A percentile compares a stretch with the other conserved stretches of the same genome.
phyloP scores from a whole-genome alignment of 208 protist species.

The Trypanosoma theileri region DNA sequence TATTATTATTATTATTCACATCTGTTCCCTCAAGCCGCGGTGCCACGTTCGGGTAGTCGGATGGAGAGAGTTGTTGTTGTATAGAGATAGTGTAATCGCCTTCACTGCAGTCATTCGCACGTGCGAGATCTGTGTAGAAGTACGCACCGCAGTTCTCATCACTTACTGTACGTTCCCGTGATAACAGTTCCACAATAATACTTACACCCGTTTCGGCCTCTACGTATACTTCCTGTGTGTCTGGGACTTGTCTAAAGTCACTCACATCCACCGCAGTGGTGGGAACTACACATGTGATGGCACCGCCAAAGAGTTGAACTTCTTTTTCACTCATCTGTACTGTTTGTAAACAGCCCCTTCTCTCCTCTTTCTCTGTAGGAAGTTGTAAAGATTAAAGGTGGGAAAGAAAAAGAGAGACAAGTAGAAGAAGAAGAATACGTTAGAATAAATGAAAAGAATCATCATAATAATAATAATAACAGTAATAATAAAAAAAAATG shows the following conservation, averaged over 20 bases:
- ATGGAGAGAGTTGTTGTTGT: slow-evolving; percentile 20
- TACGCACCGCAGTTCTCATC: slow-evolving; percentile 51
- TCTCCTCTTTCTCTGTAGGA: too few relatives aligned
- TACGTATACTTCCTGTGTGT: slow-evolving; percentile 75
- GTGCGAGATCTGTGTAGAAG: slow-evolving; percentile 69
- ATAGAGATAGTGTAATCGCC: slow-evolving; percentile 5
- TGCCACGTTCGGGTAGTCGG: slow-evolving; percentile 42
- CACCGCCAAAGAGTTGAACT: slow-evolving; percentile 69
- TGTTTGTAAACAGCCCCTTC: neutral
- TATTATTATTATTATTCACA: neutral
- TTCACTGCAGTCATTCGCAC: slow-evolving; percentile 52
- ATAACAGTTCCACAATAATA: slow-evolving; percentile 72
- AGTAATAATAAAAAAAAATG: too few relatives aligned
- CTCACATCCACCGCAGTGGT: slow-evolving; percentile 50
- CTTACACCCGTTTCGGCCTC: slow-evolving; percentile 54
- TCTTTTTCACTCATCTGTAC: slow-evolving; percentile 17
- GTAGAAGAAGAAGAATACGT: too few relatives aligned
- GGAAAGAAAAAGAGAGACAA: too few relatives aligned
- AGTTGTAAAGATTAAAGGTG: too few relatives aligned
- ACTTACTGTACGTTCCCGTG: slow-evolving; percentile 37
- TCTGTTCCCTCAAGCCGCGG: slow-evolving; percentile 8
- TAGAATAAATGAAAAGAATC: too few relatives aligned
- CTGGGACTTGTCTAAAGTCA: slow-evolving; percentile 70
- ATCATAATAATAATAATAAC: too few relatives aligned
- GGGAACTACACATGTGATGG: slow-evolving; percentile 51